phyloP scores from a whole-genome alignment of 2,329 filamentous ascomycete genomes.

The Claviceps pazoutovae region DNA sequence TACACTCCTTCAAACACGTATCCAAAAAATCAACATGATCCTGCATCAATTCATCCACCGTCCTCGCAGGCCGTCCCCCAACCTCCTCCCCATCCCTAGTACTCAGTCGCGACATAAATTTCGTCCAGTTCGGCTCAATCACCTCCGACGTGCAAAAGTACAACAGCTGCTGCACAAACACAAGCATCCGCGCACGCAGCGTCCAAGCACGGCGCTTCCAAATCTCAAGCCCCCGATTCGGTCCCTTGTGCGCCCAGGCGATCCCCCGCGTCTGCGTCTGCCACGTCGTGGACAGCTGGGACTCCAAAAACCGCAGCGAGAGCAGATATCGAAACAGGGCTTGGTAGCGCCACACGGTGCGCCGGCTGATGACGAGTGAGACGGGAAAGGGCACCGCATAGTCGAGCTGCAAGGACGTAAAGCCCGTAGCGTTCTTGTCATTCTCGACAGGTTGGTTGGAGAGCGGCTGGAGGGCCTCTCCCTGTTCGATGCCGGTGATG shows the following conservation, averaged over 20 bases:
- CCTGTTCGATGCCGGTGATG: constrained; percentile 88
- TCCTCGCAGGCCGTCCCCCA: constrained; percentile 30
- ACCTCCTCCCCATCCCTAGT: constrained; percentile 30
- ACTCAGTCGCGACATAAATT: constrained; percentile 76
- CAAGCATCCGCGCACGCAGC: constrained; percentile 81
- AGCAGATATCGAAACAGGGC: constrained; percentile 89
- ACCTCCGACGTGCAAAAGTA: constrained; percentile 97
- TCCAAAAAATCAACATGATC: constrained; percentile 97
- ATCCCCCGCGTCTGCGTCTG: constrained; percentile 70
- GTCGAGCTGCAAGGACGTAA: constrained; percentile 85
- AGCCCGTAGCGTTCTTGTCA: constrained; percentile 78
- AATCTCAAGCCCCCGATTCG: constrained; percentile 59
- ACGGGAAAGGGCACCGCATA: constrained; percentile 91
- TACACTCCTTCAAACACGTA: constrained; percentile 96
- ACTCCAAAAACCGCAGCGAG: constrained; percentile 79
- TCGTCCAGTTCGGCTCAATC: constrained; percentile 94
- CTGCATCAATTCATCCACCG: constrained; percentile 96
- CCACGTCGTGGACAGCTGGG: constrained; percentile 76
- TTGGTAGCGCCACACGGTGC: constrained; percentile 94
- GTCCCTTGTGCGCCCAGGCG: constrained; percentile 71
- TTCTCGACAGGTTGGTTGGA: constrained; percentile 56
- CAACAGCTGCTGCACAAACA: constrained; percentile 90
- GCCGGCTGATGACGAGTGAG: constrained; percentile 86
- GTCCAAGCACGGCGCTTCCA: constrained; percentile 95
- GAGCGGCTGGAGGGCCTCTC: constrained; percentile 64